phyloP scores from a whole-genome alignment of 2,329 filamentous ascomycete genomes.

The Colletotrichum orbiculare region DNA sequence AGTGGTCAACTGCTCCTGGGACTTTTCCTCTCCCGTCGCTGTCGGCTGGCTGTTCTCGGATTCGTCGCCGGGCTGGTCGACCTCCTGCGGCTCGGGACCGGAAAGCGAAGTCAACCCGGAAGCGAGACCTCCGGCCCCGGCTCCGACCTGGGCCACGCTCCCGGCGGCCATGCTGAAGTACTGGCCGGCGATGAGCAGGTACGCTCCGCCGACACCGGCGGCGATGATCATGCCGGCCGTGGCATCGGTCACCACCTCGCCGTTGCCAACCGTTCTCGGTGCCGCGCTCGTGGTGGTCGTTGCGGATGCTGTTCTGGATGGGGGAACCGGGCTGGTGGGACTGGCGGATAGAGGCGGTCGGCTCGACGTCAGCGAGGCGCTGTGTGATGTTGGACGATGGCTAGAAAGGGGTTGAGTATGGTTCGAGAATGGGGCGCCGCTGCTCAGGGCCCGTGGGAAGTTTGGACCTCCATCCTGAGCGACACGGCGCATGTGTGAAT shows the following conservation, averaged over 20 bases:
- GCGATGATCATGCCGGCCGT: background rate
- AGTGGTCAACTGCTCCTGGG: no score
- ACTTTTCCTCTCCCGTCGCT: no score
- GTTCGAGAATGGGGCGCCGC: no score
- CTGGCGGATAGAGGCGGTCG: no score
- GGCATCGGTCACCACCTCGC: background rate
- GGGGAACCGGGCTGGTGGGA: background rate
- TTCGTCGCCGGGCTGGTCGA: background rate
- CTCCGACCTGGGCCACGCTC: background rate
- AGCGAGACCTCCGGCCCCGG: background rate
- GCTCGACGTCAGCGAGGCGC: no score
- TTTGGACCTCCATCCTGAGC: no score
- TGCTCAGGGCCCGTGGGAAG: no score
- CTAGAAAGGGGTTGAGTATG: no score
- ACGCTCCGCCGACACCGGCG: background rate
- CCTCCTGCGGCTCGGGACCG: conserved; percentile 7
- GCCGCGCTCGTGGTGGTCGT: background rate
- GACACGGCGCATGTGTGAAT: no score
- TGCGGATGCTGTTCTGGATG: background rate
- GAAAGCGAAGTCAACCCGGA: conserved; percentile 1
- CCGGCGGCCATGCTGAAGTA: conserved; percentile 8
- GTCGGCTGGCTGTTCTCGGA: background rate
- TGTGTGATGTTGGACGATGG: no score
- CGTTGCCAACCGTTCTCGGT: background rate
- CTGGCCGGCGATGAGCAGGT: background rate